Conservation (phyloP, 805 yeast species). For the Saccharomycopsis schoenii region DNA sequence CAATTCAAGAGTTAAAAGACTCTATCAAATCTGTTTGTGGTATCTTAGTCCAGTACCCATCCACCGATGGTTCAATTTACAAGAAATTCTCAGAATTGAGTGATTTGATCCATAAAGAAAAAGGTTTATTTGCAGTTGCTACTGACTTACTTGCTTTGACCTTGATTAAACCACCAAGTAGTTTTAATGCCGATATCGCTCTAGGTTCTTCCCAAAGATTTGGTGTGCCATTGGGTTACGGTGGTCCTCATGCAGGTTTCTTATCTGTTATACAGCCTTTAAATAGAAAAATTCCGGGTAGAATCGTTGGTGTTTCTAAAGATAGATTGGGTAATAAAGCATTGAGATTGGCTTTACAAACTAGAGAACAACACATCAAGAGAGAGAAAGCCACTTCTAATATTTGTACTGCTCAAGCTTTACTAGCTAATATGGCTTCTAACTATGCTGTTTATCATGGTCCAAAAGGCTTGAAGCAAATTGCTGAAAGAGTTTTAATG, state of each 20-base stretch:
- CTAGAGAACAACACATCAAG: slow-evolving; percentile 96
- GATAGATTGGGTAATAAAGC: slow-evolving; percentile 90
- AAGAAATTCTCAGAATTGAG: slow-evolving; percentile 45
- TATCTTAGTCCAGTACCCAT: slow-evolving; percentile 83
- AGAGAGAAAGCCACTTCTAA: slow-evolving; percentile 97
- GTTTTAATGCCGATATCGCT: slow-evolving; percentile 86
- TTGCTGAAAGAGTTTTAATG: slow-evolving; percentile 70
- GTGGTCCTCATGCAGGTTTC: slow-evolving; percentile 98
- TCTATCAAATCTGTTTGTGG: slow-evolving; percentile 50
- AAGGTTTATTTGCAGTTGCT: slow-evolving; percentile 78
- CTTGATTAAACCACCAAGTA: slow-evolving; percentile 70
- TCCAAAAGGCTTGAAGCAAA: slow-evolving; percentile 69
- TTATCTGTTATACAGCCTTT: slow-evolving; percentile 76
- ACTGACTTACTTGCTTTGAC: slow-evolving; percentile 88
- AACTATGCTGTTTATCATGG: slow-evolving; percentile 97
- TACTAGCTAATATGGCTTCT: slow-evolving; percentile 90
- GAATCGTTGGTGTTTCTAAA: slow-evolving; percentile 87
- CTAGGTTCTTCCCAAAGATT: slow-evolving; percentile 91
- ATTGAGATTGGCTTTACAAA: slow-evolving; percentile 85
- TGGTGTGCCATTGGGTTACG: slow-evolving; percentile 96
- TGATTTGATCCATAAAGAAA: slow-evolving; percentile 54
- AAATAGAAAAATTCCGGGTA: slow-evolving; percentile 92
- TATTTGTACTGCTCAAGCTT: slow-evolving; percentile 96
- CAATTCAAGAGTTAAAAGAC: slow-evolving; percentile 27
- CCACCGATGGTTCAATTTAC: slow-evolving; percentile 65